Conservation (phyloP, 2,329 filamentous ascomycete species). For the Epicoccum nigrum region DNA sequence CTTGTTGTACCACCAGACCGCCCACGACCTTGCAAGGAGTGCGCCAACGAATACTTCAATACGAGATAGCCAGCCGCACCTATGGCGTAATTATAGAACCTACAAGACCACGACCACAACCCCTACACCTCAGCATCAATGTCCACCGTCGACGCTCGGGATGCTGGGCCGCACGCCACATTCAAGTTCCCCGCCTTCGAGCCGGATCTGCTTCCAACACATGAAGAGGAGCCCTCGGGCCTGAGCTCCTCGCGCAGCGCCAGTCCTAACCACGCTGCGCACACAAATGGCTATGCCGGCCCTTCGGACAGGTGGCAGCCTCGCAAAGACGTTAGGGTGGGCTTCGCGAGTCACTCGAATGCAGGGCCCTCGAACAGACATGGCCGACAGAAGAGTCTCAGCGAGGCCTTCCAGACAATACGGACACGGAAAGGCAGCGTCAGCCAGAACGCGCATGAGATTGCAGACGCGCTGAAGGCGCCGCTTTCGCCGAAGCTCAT, state of each 20-base stretch:
- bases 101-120: constrained; percentile 24
- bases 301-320: constrained; percentile 66
- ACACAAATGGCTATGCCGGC: constrained; percentile 38
- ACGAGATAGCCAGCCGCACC: constrained; percentile 19
- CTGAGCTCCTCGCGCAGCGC: constrained; percentile 42
- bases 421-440: constrained; percentile 81
- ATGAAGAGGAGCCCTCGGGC: constrained; percentile 45
- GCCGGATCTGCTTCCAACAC: constrained; percentile 48
- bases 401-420: constrained; percentile 85
- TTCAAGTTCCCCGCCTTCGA: constrained; percentile 56
- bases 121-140: constrained; percentile 31
- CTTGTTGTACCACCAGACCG: constrained; percentile 6
- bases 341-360: constrained; percentile 51
- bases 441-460: constrained; percentile 89
- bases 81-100: constrained; percentile 40
- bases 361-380: constrained; percentile 55
- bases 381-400: constrained; percentile 81
- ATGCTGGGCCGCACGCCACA: constrained; percentile 43
- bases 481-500: constrained; percentile 87
- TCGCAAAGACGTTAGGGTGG: constrained; percentile 59
- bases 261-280: constrained; percentile 36
- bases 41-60: constrained; percentile 2
- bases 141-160: constrained; percentile 36
- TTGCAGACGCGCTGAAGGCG: constrained; percentile 87
- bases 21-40: constrained; percentile 2